Conservation (phyloP, 1,284 basidiomycete species). For the Agaricales sp. region DNA sequence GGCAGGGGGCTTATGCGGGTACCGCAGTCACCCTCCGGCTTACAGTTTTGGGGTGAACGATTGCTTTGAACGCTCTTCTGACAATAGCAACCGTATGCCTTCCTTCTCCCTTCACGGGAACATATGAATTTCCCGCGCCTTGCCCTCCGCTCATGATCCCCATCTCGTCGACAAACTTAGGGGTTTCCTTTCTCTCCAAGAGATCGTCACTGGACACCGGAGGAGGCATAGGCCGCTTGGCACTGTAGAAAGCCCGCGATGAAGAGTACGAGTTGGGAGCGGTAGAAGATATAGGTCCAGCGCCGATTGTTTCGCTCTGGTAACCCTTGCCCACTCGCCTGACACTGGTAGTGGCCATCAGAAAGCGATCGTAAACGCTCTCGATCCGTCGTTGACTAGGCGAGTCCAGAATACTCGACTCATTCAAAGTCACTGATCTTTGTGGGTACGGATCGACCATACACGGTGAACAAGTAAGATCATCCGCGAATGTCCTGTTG, state of each 20-base stretch:
- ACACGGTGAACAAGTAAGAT: conserved; percentile 45
- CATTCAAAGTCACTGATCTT: conserved; percentile 24
- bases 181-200: conserved; percentile 9
- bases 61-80: conserved; percentile 1
- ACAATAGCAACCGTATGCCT: background rate
- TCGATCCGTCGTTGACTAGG: conserved; percentile 50
- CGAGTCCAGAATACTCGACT: conserved; percentile 32
- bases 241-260: conserved; percentile 11
- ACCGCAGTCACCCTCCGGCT: background rate
- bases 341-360: conserved; percentile 68
- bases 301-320: conserved; percentile 48
- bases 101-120: background rate
- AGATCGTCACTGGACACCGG: conserved; percentile 36
- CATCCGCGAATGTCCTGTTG: conserved; percentile 30
- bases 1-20: background rate
- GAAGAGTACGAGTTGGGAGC: too few species aligned
- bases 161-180: conserved; percentile 21
- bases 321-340: conserved; percentile 68
- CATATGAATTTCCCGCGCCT: background rate
- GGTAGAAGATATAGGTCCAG: conserved; percentile 15
- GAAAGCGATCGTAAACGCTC: conserved; percentile 65
- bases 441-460: conserved; percentile 54
- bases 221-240: conserved; percentile 29
- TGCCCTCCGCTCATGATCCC: conserved; percentile 15
- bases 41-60: background rate